Base-by-base conservation (phyloP, 306 rosid species). In the Vachellia collinsii region DNA sequence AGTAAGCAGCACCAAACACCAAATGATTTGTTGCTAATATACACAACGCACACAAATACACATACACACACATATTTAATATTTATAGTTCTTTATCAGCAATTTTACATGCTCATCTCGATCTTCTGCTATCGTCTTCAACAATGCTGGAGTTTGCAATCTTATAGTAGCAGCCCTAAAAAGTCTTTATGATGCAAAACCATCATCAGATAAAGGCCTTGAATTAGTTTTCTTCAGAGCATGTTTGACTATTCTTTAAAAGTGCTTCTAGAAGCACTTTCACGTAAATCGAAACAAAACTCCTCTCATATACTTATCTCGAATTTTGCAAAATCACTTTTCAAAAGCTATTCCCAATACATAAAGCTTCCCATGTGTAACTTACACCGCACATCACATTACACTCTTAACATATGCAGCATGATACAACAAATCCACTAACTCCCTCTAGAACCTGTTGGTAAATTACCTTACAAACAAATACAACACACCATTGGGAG, bases 341-440 rank as follows among this genome's bases (percentile, higher is more conserved):
- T n/a, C n/a, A n/a, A n/a, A n/a, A n/a, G n/a, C n/a, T n/a, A n/a
- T n/a, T n/a, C n/a, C n/a, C n/a, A n/a, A n/a, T n/a, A 70, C 63
- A 79, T 47, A 82, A 54, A 74, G 44, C 47, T 70, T 81, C 38
- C 66, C 38, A 47, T n/a, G 20, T 77, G 4, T 19, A 59, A 64
- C 66, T 36, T 51, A 48, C 62, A 84, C 51, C 44, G 74, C 74
- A 70, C 37, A 22, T n/a, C 78, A 79, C 77, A 29, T 29, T 29
- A 38, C 1, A 29, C 34, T 29, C 34, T 29, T 29, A 29, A 47
- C 73, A 59, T 39, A 56, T 43, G 74, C 56, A 43, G 9, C 8
- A 19, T 19, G 3, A 66, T 65, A 65, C 76, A 76, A 3, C 61
- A 71, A 53, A 53, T 74, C 71, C 44, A 82, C 43, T 36, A 34